Evolutionary conservation across 2,329 filamentous ascomycete species (phyloP).

Genomic region (Trichoderma gracile): DNA sequence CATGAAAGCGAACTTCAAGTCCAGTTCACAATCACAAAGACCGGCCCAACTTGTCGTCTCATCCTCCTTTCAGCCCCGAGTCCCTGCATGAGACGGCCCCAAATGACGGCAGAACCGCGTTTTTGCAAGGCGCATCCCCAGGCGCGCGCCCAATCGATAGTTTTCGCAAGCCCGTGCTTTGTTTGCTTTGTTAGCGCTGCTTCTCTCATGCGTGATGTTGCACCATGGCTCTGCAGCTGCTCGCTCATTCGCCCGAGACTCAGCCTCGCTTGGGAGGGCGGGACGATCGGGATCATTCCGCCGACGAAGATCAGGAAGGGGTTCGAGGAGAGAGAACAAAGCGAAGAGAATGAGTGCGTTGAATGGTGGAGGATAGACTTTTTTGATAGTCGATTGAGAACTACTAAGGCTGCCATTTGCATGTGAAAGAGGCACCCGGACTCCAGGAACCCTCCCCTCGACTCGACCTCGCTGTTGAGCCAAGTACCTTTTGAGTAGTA

Average conservation of each 20-base stretch:
- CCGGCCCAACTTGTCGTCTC: neutral
- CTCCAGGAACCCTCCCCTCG: too few relatives aligned
- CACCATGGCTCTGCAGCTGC: conserved; percentile 6
- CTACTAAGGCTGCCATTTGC: too few relatives aligned
- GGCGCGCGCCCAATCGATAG: neutral
- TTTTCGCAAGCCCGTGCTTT: neutral
- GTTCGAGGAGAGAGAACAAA: neutral
- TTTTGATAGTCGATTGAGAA: too few relatives aligned
- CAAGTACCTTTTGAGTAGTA: neutral
- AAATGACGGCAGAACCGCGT: neutral
- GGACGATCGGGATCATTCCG: conserved; percentile 21
- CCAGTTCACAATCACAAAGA: neutral
- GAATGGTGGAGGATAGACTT: neutral
- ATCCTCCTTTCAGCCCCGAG: neutral
- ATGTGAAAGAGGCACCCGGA: too few relatives aligned
- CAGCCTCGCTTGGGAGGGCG: conserved; percentile 17
- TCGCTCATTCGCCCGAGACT: conserved; percentile 10
- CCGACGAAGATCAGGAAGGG: conserved; percentile 9
- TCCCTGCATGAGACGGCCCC: conserved; percentile 2
- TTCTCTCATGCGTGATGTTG: conserved; percentile 2
- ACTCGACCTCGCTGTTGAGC: too few relatives aligned
- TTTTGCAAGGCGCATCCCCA: neutral
- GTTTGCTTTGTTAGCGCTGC: conserved; percentile 21
- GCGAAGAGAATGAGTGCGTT: neutral
- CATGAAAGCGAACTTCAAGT: neutral